A percentile compares a stretch with the other conserved stretches of the same genome.
Conservation (phyloP, 1,284 basidiomycete genomes). For the Tremellales sp. region DNA sequence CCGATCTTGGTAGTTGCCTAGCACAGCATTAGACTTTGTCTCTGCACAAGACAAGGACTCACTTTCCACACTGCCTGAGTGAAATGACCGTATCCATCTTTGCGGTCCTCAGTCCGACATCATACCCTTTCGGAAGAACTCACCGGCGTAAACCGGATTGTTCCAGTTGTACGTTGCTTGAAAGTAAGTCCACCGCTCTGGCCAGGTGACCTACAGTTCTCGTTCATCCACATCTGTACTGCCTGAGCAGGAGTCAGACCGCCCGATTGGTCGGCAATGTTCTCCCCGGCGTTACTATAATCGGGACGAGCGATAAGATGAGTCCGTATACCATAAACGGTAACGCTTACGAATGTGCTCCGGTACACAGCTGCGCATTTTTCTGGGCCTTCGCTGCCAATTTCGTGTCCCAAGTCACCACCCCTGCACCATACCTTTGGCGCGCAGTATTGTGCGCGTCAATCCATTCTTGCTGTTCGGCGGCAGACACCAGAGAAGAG, state of each 20-base stretch:
- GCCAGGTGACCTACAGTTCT: slow-evolving; percentile 15
- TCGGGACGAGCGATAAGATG: neutral
- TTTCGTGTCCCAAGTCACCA: slow-evolving; percentile 12
- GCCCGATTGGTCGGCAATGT: slow-evolving; percentile 18
- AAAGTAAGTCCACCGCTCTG: neutral
- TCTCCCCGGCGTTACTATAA: slow-evolving; percentile 23
- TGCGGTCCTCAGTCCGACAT: neutral
- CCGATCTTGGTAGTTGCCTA: slow-evolving; percentile 14
- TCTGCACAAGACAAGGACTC: neutral
- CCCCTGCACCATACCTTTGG: slow-evolving; percentile 13
- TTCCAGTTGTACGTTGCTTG: slow-evolving; percentile 20
- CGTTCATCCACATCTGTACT: slow-evolving; percentile 25
- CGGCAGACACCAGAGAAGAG: neutral
- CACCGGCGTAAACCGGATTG: slow-evolving; percentile 18
- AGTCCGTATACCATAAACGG: neutral
- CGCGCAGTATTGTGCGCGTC: slow-evolving; percentile 19
- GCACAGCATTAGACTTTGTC: neutral
- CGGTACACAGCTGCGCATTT: slow-evolving; percentile 22
- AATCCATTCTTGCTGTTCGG: slow-evolving; percentile 12
- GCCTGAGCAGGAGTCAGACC: slow-evolving; percentile 17
- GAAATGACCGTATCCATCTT: slow-evolving; percentile 27
- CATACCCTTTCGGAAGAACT: neutral
- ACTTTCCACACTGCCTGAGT: slow-evolving; percentile 35
- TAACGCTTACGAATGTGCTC: slow-evolving; percentile 19
- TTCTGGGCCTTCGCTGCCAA: slow-evolving; percentile 18